Evolutionary conservation across 2,329 filamentous ascomycete species (phyloP).

Genomic region (Cladosporium halotolerans): DNA sequence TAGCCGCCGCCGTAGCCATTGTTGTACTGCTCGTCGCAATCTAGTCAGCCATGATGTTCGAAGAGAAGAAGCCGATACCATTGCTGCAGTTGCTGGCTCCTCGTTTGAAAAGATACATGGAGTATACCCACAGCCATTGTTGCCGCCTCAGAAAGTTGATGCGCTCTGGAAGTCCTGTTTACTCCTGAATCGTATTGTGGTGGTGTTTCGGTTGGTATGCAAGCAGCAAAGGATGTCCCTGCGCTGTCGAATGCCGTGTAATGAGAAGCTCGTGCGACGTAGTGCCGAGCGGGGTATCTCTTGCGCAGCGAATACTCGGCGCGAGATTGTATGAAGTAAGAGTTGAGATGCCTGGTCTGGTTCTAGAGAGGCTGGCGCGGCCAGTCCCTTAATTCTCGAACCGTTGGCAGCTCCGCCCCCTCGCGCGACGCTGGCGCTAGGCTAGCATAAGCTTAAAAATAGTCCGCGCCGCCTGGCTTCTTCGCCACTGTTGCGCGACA

Average conservation of each 20-base stretch:
- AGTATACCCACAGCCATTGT: background rate
- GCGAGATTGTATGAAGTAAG: background rate
- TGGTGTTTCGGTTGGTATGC: background rate
- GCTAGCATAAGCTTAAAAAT: no score
- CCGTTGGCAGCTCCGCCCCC: no score
- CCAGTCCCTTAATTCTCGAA: no score
- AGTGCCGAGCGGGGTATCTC: no score
- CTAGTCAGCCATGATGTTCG: background rate
- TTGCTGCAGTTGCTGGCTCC: background rate
- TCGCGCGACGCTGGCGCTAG: no score
- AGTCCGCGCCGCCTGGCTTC: no score
- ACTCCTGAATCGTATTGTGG: conserved; percentile 5
- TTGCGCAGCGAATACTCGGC: background rate
- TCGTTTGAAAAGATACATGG: background rate
- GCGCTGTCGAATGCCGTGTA: no score
- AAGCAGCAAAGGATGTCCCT: background rate
- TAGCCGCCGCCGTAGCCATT: conserved; percentile 42
- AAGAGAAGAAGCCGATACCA: background rate
- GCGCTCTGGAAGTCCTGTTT: background rate
- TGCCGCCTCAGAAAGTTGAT: background rate
- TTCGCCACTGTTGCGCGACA: no score
- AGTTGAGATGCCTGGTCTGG: background rate
- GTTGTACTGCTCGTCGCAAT: conserved; percentile 30
- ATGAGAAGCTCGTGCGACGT: no score
- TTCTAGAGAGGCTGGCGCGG: no score